Evolutionary conservation across 306 rosid genomes (phyloP).

Genomic region (Lathyrus sativus): DNA sequence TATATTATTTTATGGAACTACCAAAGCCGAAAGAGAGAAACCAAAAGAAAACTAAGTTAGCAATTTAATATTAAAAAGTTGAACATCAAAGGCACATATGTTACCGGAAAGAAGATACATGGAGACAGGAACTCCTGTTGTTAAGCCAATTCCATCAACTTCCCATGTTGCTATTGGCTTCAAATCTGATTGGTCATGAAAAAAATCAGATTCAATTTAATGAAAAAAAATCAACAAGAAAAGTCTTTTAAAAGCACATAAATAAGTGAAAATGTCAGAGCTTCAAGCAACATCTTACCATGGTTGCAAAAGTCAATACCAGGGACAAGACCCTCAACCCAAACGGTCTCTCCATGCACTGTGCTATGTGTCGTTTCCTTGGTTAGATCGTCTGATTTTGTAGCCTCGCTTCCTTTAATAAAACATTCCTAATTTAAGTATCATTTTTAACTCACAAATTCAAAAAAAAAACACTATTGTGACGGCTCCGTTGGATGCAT

Average conservation of each 20-base stretch:
- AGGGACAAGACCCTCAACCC: constrained; percentile 99
- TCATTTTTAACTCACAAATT: constrained; percentile 15
- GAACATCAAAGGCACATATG: constrained; percentile 10
- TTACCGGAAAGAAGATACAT: constrained; percentile 96
- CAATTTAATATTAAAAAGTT: constrained; percentile 18
- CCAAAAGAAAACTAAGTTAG: constrained; percentile 12
- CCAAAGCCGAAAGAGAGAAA: constrained; percentile 19
- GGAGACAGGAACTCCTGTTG: constrained; percentile 69
- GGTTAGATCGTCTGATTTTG: constrained; percentile 44
- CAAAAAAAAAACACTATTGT: constrained; percentile 35
- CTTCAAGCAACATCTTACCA: constrained; percentile 53
- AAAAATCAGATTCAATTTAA: constrained; percentile 23
- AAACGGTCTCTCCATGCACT: constrained; percentile 58
- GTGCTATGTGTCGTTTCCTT: constrained; percentile 45
- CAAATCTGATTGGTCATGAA: constrained; percentile 57
- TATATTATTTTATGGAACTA: constrained; percentile 31
- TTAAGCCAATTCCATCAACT: constrained; percentile 78
- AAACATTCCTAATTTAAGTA: constrained; percentile 28
- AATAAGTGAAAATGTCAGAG: constrained; percentile 32
- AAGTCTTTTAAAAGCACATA: constrained; percentile 16
- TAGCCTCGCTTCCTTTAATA: constrained; percentile 54
- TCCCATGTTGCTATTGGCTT: constrained; percentile 92
- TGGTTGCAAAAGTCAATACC: constrained; percentile 98
- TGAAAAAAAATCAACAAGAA: constrained; percentile 20
- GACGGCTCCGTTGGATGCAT: constrained; percentile 11